phyloP scores from a whole-genome alignment of 768 basidiomycete genomes.

The Termitomyces sp. region DNA sequence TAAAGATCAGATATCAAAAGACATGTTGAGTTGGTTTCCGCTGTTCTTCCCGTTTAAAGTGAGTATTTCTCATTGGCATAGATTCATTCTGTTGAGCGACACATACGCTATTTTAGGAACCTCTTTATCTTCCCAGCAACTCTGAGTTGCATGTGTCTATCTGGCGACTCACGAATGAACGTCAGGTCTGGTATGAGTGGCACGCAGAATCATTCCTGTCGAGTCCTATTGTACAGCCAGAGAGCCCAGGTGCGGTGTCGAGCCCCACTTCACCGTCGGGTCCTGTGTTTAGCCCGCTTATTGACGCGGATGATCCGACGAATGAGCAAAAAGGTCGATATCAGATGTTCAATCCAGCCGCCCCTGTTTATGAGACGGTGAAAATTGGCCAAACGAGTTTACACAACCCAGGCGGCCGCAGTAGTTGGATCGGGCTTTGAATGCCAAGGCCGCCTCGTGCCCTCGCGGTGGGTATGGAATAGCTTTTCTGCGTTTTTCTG shows the following conservation, averaged over 20 bases:
- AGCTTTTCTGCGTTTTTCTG: not conserved
- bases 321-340: slow-evolving; percentile 14
- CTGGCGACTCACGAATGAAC: slow-evolving; percentile 88
- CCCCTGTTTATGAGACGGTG: slow-evolving; percentile 40
- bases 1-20: slow-evolving; percentile 80
- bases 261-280: slow-evolving; percentile 14
- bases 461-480: not conserved
- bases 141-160: slow-evolving; percentile 90
- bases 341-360: not conserved
- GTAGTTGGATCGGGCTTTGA: slow-evolving; percentile 87
- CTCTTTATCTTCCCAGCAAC: slow-evolving; percentile 87
- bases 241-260: not conserved
- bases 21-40: slow-evolving; percentile 99
- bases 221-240: slow-evolving; percentile 29
- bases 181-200: slow-evolving; percentile 99
- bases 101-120: slow-evolving; percentile 52
- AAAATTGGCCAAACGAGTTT: slow-evolving; percentile 94
- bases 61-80: not conserved
- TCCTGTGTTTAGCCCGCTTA: slow-evolving; percentile 54
- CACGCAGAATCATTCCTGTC: slow-evolving; percentile 90
- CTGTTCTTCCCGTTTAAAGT: slow-evolving; percentile 91
- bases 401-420: slow-evolving; percentile 86
- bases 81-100: not conserved
- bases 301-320: slow-evolving; percentile 54
- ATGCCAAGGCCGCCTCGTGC: not conserved